These are phyloP conservation scores for Colletotrichum orchidophilum DNA, from an alignment of 2,329 filamentous ascomycete species.

Conservation along the genomic window DNA sequence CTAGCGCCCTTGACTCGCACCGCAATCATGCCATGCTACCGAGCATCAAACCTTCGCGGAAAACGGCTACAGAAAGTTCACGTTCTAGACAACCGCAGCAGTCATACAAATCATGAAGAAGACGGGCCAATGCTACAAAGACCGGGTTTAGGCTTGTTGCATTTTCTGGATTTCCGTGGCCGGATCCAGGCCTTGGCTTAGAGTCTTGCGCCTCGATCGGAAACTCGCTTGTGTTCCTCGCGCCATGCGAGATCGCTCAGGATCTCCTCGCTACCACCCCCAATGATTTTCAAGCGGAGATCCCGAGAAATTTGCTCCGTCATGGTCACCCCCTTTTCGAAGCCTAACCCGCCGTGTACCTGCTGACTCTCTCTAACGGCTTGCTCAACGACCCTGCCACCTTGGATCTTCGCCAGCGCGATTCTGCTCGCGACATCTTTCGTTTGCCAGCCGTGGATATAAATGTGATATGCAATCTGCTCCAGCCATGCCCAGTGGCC, in stretches of 20 bases:
- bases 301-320: conserved; percentile 65
- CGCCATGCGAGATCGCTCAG: conserved; percentile 61
- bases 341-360: conserved; percentile 62
- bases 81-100: neutral
- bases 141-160: conserved; percentile 4
- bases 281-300: conserved; percentile 60
- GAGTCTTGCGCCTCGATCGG: conserved; percentile 11
- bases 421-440: conserved; percentile 44
- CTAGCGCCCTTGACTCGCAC: neutral
- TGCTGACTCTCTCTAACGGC: conserved; percentile 63
- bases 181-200: neutral
- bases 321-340: conserved; percentile 56
- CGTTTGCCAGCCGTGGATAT: conserved; percentile 39
- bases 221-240: conserved; percentile 47
- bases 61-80: neutral
- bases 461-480: conserved; percentile 65
- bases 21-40: rapidly evolving
- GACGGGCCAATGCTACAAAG: neutral
- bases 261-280: conserved; percentile 65
- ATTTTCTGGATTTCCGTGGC: neutral
- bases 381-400: conserved; percentile 58
- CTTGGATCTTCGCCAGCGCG: conserved; percentile 56
- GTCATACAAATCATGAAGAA: neutral
- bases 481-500: conserved; percentile 70
- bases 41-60: neutral